phyloP scores from a whole-genome alignment of 169 alveolate genomes.

The Plasmodium knowlesi region DNA sequence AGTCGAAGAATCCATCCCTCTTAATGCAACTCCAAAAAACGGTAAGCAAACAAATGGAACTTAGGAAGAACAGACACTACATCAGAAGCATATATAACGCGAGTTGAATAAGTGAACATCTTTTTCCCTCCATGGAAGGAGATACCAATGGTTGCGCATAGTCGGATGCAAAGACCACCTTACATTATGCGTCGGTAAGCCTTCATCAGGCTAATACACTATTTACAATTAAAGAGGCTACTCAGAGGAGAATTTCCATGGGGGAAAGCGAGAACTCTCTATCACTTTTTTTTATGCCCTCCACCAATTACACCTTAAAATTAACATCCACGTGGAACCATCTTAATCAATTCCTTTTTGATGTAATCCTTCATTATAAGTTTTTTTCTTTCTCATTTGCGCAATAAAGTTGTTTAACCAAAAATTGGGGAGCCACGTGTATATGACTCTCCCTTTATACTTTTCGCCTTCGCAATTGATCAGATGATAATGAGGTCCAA shows the following conservation, averaged over 20 bases:
- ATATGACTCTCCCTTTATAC: not conserved
- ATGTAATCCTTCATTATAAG: not conserved
- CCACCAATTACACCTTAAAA: not conserved
- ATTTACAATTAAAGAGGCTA: not conserved
- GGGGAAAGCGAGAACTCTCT: not conserved
- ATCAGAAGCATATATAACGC: not conserved
- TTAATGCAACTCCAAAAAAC: conserved; percentile 88
- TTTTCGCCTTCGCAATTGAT: not conserved
- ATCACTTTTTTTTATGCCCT: not conserved
- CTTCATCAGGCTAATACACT: not conserved
- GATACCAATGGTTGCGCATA: not conserved
- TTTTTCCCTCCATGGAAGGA: not conserved
- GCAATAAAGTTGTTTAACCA: not conserved
- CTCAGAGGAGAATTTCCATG: not conserved
- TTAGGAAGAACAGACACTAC: conserved; percentile 19
- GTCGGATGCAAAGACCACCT: not conserved
- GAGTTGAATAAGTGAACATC: conserved; percentile 1
- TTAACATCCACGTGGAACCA: not conserved
- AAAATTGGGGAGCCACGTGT: not conserved
- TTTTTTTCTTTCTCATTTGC: not conserved
- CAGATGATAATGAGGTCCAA: not conserved
- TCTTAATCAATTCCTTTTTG: not conserved
- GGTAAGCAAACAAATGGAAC: conserved; percentile 79
- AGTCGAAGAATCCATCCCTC: conserved; percentile 91
- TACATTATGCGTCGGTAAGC: not conserved